Conservation (phyloP, 2,329 filamentous ascomycete species). For the Paraphoma sp. region DNA sequence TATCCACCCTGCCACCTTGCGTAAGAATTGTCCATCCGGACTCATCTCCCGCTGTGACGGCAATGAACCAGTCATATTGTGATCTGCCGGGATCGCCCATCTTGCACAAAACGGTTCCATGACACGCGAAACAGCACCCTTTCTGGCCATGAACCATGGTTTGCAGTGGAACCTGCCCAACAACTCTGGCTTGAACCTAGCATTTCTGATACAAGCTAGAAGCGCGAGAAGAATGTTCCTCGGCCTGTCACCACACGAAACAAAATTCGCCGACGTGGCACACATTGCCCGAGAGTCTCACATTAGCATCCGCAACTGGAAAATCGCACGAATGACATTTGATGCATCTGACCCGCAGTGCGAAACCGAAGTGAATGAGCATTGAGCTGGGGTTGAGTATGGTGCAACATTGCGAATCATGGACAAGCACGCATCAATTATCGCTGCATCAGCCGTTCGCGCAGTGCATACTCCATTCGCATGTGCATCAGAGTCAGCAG, state of each 20-base stretch:
- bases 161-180: slow-evolving; percentile 11
- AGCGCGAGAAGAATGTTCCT: slow-evolving; percentile 21
- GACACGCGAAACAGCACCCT: slow-evolving; percentile 21
- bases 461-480: slow-evolving; percentile 4
- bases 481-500: not conserved
- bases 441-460: slow-evolving; percentile 1
- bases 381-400: not conserved
- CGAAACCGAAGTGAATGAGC: not conserved
- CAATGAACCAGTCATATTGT: slow-evolving; percentile 10
- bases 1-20: slow-evolving; percentile 8
- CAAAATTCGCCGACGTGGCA: slow-evolving; percentile 6
- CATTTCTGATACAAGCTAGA: slow-evolving; percentile 18
- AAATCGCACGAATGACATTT: not conserved
- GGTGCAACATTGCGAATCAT: slow-evolving; percentile 3
- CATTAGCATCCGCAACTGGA: not conserved
- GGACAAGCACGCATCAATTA: slow-evolving; percentile 5
- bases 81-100: slow-evolving; percentile 31
- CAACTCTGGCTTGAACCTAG: slow-evolving; percentile 10
- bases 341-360: not conserved
- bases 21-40: slow-evolving; percentile 6
- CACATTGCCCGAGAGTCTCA: not conserved
- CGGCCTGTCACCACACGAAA: slow-evolving; percentile 14
- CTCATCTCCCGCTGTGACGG: not conserved
- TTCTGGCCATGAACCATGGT: slow-evolving; percentile 23
- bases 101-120: slow-evolving; percentile 24